phyloP scores from a whole-genome alignment of 805 yeast species.

The Kuraishia piskuri region DNA sequence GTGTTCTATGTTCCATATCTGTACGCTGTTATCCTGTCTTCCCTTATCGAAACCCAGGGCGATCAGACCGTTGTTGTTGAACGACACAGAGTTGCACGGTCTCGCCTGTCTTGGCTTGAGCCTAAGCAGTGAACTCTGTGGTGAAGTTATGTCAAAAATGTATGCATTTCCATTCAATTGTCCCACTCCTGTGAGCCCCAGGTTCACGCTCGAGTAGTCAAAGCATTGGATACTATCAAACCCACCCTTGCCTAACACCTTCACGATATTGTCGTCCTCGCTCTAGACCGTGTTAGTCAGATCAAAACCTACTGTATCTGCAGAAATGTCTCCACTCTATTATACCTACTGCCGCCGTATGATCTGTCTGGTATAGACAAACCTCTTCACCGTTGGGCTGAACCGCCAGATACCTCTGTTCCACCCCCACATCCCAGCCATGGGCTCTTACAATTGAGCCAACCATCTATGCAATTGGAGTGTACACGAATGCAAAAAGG shows the following conservation, averaged over 20 bases:
- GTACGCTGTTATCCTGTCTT: slow-evolving; percentile 66
- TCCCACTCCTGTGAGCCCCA: slow-evolving; percentile 67
- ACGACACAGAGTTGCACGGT: slow-evolving; percentile 68
- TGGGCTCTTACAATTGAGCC: slow-evolving; percentile 52
- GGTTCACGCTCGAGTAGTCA: slow-evolving; percentile 45
- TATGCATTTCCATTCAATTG: slow-evolving; percentile 61
- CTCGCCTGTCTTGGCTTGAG: slow-evolving; percentile 59
- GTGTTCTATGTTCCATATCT: slow-evolving; percentile 71
- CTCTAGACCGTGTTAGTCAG: slow-evolving; percentile 8
- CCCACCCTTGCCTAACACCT: slow-evolving; percentile 46
- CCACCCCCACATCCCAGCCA: slow-evolving; percentile 49
- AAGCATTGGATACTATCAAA: slow-evolving; percentile 63
- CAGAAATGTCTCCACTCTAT: background rate
- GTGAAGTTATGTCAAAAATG: slow-evolving; percentile 47
- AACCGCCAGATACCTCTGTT: slow-evolving; percentile 56
- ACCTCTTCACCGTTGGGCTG: slow-evolving; percentile 80
- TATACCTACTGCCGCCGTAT: slow-evolving; percentile 15
- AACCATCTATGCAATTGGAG: slow-evolving; percentile 28
- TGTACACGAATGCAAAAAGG: background rate
- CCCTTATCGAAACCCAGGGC: slow-evolving; percentile 78
- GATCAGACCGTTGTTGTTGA: slow-evolving; percentile 54
- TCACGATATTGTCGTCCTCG: slow-evolving; percentile 44
- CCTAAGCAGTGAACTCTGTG: slow-evolving; percentile 26
- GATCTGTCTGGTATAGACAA: slow-evolving; percentile 49
- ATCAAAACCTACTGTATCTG: too few relatives aligned